Base-by-base conservation (phyloP, 2,329 filamentous ascomycete genomes). In the Orbilia blumenaviensis region DNA sequence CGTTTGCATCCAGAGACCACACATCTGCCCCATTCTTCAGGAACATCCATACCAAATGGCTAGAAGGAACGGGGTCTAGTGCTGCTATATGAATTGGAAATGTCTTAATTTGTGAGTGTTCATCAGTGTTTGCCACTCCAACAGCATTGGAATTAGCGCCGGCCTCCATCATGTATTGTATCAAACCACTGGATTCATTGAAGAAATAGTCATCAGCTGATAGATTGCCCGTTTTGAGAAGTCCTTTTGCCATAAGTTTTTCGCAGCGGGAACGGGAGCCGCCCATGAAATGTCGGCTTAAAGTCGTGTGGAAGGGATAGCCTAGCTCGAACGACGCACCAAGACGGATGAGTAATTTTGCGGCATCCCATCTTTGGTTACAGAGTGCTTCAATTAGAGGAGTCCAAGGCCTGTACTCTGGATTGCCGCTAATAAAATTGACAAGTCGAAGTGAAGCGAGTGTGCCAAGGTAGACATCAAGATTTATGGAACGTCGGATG, bases 61-160 rank as follows among this genome's bases (percentile, higher is more conserved):
- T 58, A 12, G 8, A 7, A 10, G 41, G 21, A 2, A 38, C 25
- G 0, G 4, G 8, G 44, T 72, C 67, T 10, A 72, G 52, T 3
- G 60, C 67, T 12, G 67, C 67, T n/a, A 72, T 21, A 60, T 72
- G 67, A 12, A 72, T 38, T 4, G 67, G 48, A 14, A 48, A 64
- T 2, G 67, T 72, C 14, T 25, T 27, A 9, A 72, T 52, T 16
- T 72, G 67, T 12, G 27, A 1, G 5, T 41, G 48, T 10, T 41
- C 1, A 42, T 72, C 67, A 7, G 67, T 72, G 27, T 64, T 72
- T 14, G 60, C 67, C 8, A 5, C 32, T 6, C 67, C 67, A 1
- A 25, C 10, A 1, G 7, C 23, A 23, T 50, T 41, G 1, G 66
- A 18, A 16, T 71, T 36, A 1, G 27, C 44, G 5, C 60, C 67